These are phyloP conservation scores for Zelopaecilomyces penicillatus DNA, from an alignment of 2,329 filamentous ascomycete genomes.

Conservation along the genomic window DNA sequence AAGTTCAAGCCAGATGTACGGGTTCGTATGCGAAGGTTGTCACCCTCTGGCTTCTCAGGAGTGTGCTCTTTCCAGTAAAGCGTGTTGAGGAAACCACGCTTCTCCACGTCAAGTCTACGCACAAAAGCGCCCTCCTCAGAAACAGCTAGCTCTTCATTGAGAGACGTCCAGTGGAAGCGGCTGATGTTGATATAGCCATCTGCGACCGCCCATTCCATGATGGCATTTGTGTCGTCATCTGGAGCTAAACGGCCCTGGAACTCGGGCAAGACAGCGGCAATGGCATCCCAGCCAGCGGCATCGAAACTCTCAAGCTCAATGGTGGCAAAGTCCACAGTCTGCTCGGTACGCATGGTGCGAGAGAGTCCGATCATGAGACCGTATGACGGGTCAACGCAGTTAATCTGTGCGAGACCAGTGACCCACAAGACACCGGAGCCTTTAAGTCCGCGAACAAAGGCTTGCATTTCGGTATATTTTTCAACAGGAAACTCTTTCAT, in stretches of 20 bases:
- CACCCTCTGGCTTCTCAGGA: neutral
- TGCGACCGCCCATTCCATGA: neutral
- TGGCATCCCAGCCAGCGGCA: neutral
- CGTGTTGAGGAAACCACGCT: neutral
- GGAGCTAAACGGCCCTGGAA: neutral
- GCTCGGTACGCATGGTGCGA: slow-evolving; percentile 17
- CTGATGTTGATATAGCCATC: neutral
- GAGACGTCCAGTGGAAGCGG: neutral
- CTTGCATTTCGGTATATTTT: neutral
- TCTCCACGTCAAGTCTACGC: neutral
- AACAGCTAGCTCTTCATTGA: neutral
- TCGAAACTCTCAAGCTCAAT: neutral
- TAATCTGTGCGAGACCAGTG: neutral
- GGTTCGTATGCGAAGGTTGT: neutral
- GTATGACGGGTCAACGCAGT: neutral
- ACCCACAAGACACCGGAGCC: slow-evolving; percentile 16
- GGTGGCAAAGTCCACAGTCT: neutral
- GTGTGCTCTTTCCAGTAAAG: neutral
- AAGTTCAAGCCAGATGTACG: slow-evolving; percentile 26
- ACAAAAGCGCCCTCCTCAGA: neutral
- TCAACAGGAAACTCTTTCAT: neutral
- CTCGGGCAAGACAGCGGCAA: neutral
- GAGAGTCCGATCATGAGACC: slow-evolving; percentile 13
- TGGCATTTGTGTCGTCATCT: neutral
- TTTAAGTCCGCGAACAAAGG: neutral